Evolutionary conservation across 768 basidiomycete species (phyloP), one percentile per base, ranked within the genome.

Genomic region (Hortiboletus campestris): DNA sequence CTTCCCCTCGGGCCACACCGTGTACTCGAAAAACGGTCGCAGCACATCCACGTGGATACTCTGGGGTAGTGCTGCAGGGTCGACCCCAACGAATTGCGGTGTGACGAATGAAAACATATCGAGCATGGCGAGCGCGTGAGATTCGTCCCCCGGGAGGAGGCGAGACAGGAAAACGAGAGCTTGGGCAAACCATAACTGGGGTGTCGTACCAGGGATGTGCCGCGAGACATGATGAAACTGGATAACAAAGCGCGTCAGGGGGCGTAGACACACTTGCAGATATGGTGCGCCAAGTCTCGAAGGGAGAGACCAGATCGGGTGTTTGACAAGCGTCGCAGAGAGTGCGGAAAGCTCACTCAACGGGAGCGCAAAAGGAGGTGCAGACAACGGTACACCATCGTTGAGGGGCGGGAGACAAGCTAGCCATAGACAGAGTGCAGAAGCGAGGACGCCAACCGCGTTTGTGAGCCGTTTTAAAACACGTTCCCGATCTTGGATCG

Each of bases 121-220:
- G 22, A 84, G 55, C 51, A 83, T 72, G 22, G 66, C 67, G 22
- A 75, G 60, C 0, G 81, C 86, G 35, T 73, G 64, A 1, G 80
- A 80, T 66, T 95, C 94, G 59, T 95, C 89, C 13, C 93, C 92
- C 0, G 88, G 89, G 13, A 84, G 73, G 22, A 87, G 74, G 34
- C 79, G 72, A 14, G 72, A 60, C 1, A 89, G 61, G 44, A 89
- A 78, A 0, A 80, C 72, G 34, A 86, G 78, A 3, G 84, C 82
- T 58, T 88, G 86, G 0, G 84, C 82, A 38, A 86, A 72, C 88
- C 89, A 90, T 19, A 85, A 65, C 51, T 83, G 78, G 29, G 77
- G 72, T 5, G 80, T 71, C n/a, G 78, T 78, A 20, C 72, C 78
- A 6, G 88, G 86, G 13, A 84, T 74, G 13, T 75, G 68, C 28